Conservation (phyloP, 805 yeast genomes). For the Millerozyma miso region DNA sequence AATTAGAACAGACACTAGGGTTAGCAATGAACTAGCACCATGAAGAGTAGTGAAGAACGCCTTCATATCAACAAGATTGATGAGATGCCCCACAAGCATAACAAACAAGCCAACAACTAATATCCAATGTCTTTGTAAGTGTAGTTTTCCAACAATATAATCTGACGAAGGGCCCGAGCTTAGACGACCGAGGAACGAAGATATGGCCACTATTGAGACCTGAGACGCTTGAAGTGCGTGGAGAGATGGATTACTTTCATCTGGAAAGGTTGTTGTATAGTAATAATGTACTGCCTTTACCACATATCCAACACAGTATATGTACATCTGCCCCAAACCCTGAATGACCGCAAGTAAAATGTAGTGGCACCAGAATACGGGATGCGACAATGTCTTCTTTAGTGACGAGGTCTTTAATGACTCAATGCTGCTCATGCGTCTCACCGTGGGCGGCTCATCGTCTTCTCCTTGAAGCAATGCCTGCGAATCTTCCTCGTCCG, state of each 20-base stretch:
- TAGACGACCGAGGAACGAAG: slow-evolving; percentile 28
- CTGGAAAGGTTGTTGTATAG: slow-evolving; percentile 8
- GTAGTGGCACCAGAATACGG: slow-evolving; percentile 30
- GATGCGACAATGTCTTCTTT: slow-evolving; percentile 20
- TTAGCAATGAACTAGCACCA: slow-evolving; percentile 15
- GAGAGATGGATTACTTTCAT: slow-evolving; percentile 9
- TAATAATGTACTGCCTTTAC: slow-evolving; percentile 25
- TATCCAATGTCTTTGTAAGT: slow-evolving; percentile 30
- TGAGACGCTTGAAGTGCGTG: slow-evolving; percentile 27
- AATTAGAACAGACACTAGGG: slow-evolving; percentile 22
- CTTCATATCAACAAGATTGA: slow-evolving; percentile 14
- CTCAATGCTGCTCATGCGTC: neutral
- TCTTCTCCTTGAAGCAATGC: slow-evolving; percentile 1
- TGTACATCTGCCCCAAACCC: slow-evolving; percentile 37
- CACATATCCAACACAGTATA: slow-evolving; percentile 29
- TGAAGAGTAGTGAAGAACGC: slow-evolving; percentile 8
- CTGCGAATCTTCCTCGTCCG: slow-evolving; percentile 2
- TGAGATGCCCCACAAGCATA: slow-evolving; percentile 27
- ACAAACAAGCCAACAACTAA: slow-evolving; percentile 22
- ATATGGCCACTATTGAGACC: slow-evolving; percentile 27
- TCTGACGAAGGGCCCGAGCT: slow-evolving; percentile 31
- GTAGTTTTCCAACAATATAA: slow-evolving; percentile 17
- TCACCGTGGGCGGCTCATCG: neutral
- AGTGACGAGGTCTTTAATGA: slow-evolving; percentile 15
- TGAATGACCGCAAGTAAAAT: slow-evolving; percentile 27